Evolutionary conservation across 139 green algal species (phyloP), one percentile per base, ranked within the genome.

Genomic region (Chlamydomonas eustigma): DNA sequence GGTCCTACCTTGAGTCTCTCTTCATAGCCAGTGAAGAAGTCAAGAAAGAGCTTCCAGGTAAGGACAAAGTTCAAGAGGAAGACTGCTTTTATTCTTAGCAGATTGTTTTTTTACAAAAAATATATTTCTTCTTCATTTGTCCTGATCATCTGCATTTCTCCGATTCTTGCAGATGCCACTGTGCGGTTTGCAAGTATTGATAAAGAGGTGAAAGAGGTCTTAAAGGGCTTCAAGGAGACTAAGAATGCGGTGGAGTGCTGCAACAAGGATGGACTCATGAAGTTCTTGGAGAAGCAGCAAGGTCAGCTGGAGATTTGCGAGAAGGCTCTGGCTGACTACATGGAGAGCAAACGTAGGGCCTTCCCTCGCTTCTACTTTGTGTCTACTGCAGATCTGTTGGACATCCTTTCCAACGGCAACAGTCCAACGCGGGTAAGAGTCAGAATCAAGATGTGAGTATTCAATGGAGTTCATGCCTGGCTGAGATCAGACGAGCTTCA

Each of bases 311-410:
- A 86, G 69, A 87, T 92, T 28, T 96, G 91, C 80, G 90, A 94
- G 79, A 94, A 93, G 81, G 91, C 91, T 8, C 85, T 92, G 51
- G 86, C 87, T 6, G 90, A 95, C 72, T 95, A 91, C 84, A 93
- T 93, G 89, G 90, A 95, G 85, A 85, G 72, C 76, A 95, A 95
- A 85, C 86, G 89, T 39, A 81, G 90, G 35, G 85, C 84, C 4
- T 95, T 95, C 87, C 90, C 90, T 8, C 84, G 90, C 71, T 95
- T 95, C 88, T 95, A 95, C 85, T 95, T 95, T 76, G 88, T 93
- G 63, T 95, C 90, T 37, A 90, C 88, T 0, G 88, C 88, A 12
- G 90, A 95, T 78, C 85, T 95, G 66, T 84, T 95, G 51, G 90
- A 95, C 83, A 93, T 95, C 51, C 84, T 95, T 73, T 93, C 90